These are phyloP conservation scores for Lichina pygmaea DNA, from an alignment of 495 filamentous ascomycete species.

Conservation along the genomic window DNA sequence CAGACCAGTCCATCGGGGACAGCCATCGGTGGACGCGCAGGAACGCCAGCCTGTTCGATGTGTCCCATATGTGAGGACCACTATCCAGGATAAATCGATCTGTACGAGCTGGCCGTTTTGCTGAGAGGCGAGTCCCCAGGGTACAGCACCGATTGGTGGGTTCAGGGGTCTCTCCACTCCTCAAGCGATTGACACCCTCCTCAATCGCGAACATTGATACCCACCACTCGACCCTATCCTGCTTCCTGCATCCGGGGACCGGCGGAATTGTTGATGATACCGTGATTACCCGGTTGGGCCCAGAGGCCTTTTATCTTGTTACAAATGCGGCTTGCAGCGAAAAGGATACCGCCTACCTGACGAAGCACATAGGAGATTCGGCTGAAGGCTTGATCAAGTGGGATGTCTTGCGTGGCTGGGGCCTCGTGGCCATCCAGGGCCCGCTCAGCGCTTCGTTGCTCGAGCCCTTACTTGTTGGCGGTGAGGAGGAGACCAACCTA, in stretches of 20 bases:
- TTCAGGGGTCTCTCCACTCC: conserved; percentile 46
- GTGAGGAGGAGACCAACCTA: conserved; percentile 24
- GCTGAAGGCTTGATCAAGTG: conserved; percentile 28
- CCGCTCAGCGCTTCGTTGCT: conserved; percentile 44
- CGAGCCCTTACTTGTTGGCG: conserved; percentile 10
- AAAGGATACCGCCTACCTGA: conserved; percentile 59
- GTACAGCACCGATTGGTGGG: conserved; percentile 49
- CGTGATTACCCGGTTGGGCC: conserved; percentile 49
- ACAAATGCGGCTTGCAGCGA: conserved; percentile 84
- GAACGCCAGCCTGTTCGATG: conserved; percentile 73
- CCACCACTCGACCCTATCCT: conserved; percentile 49
- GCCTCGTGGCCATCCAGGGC: conserved; percentile 68
- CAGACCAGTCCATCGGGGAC: conserved; percentile 39
- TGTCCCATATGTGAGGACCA: conserved; percentile 33
- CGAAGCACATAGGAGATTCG: conserved; percentile 25
- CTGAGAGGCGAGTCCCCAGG: conserved; percentile 14
- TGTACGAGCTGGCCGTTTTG: conserved; percentile 10
- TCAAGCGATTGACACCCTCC: conserved; percentile 57
- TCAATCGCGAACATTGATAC: conserved; percentile 25
- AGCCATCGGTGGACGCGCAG: conserved; percentile 73
- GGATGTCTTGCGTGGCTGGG: conserved; percentile 38
- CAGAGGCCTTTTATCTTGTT: conserved; percentile 63
- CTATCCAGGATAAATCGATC: conserved; percentile 22
- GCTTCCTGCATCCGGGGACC: conserved; percentile 46
- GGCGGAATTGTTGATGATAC: conserved; percentile 89